A percentile compares a stretch with the other conserved stretches of the same genome.
phyloP scores from a whole-genome alignment of 2,329 filamentous ascomycete species.

The Tympanopsis confertula region DNA sequence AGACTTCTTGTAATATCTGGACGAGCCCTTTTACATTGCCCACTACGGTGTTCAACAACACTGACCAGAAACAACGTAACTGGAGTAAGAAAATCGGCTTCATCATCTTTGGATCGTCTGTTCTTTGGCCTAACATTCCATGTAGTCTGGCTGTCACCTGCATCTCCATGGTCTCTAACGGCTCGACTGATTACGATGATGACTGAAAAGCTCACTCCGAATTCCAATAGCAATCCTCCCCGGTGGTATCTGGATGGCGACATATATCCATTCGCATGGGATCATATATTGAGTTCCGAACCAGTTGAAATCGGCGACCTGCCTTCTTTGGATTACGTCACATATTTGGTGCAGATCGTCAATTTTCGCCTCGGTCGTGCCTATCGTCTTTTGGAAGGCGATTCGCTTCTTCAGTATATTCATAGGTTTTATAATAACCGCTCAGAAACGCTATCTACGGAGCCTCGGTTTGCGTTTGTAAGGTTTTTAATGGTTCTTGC shows the following conservation, averaged over 20 bases:
- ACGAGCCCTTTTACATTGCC: conserved; percentile 15
- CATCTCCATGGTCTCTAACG: conserved; percentile 22
- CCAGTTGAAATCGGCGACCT: conserved; percentile 17
- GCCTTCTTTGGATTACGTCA: conserved; percentile 18
- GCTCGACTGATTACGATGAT: conserved; percentile 16
- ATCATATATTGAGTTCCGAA: conserved; percentile 3
- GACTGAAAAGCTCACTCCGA: conserved; percentile 14
- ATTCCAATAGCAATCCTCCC: conserved; percentile 9
- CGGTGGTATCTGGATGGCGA: too few relatives aligned
- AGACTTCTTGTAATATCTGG: too few relatives aligned
- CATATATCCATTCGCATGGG: background rate
- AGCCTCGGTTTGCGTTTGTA: conserved; percentile 13
- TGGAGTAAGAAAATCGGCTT: conserved; percentile 25
- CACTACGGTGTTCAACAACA: conserved; percentile 15
- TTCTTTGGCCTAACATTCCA: background rate
- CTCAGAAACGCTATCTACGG: conserved; percentile 6
- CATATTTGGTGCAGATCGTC: conserved; percentile 19
- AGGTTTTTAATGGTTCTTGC: conserved; percentile 12
- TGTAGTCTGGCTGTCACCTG: conserved; percentile 16
- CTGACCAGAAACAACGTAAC: conserved; percentile 14
- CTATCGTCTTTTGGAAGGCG: conserved; percentile 21
- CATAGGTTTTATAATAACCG: conserved; percentile 12
- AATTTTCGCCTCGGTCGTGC: conserved; percentile 24
- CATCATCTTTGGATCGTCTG: too few relatives aligned
- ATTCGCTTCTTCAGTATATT: conserved; percentile 14